Evolutionary conservation across 495 filamentous ascomycete species (phyloP).

Genomic region (Cercophora scortea): DNA sequence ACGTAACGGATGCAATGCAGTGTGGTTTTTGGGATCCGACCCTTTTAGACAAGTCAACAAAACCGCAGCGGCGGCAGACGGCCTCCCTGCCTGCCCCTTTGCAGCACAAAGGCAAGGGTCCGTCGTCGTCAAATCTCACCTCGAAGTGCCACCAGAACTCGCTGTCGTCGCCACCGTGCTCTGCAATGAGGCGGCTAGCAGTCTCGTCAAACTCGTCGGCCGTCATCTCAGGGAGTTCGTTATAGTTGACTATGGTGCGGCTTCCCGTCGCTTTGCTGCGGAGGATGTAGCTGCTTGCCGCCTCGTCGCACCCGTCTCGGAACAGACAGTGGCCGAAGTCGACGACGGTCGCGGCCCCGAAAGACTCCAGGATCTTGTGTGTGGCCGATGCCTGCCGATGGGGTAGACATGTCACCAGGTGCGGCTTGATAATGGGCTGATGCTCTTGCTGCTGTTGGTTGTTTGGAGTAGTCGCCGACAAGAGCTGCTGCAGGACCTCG

Average conservation of each 20-base stretch:
- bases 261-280: slow-evolving; percentile 50
- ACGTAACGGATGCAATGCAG: slow-evolving; percentile 54
- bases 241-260: slow-evolving; percentile 64
- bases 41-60: slow-evolving; percentile 32
- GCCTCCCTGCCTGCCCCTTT: neutral
- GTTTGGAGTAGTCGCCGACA: slow-evolving; percentile 8
- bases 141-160: slow-evolving; percentile 70
- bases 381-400: slow-evolving; percentile 24
- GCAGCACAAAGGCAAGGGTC: neutral
- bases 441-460: neutral
- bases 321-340: slow-evolving; percentile 51
- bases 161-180: slow-evolving; percentile 1
- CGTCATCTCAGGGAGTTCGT: slow-evolving; percentile 59
- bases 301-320: slow-evolving; percentile 44
- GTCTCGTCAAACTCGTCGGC: slow-evolving; percentile 42
- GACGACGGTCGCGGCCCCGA: slow-evolving; percentile 25
- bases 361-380: slow-evolving; percentile 28
- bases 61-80: neutral
- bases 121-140: slow-evolving; percentile 30
- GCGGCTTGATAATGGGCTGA: slow-evolving; percentile 5
- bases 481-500: slow-evolving; percentile 58
- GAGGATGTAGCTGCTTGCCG: slow-evolving; percentile 66
- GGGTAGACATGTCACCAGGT: slow-evolving; percentile 37
- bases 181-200: slow-evolving; percentile 2
- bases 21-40: slow-evolving; percentile 56